phyloP scores from a whole-genome alignment of 2,329 filamentous ascomycete species.

The Colletotrichum coccodes region DNA sequence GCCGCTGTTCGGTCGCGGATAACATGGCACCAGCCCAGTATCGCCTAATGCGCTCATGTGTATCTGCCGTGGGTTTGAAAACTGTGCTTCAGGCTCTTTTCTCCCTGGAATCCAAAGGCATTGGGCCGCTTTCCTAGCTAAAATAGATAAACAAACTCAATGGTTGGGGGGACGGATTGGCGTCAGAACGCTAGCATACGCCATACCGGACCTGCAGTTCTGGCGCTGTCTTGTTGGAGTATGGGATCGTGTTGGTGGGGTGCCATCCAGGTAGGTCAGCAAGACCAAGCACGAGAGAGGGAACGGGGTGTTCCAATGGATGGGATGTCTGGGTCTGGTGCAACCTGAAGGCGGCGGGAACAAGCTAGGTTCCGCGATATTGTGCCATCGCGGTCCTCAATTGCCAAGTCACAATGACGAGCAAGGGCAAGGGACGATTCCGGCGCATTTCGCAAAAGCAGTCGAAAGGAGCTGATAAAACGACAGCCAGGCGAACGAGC shows the following conservation, averaged over 20 bases:
- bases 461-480: background rate
- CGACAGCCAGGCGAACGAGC: no score
- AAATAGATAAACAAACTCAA: background rate
- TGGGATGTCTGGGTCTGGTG: constrained; percentile 18
- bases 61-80: background rate
- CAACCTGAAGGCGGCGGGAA: constrained; percentile 7
- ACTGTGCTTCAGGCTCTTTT: constrained; percentile 13
- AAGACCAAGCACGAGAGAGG: constrained; percentile 8
- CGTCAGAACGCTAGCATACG: constrained; percentile 21
- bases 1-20: constrained; percentile 23
- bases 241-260: background rate
- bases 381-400: constrained; percentile 28
- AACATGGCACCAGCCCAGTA: constrained; percentile 8
- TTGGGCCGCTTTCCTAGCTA: background rate
- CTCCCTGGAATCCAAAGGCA: background rate
- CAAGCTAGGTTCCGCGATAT: background rate
- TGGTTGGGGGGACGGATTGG: constrained; percentile 4
- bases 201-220: constrained; percentile 32
- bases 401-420: background rate
- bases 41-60: constrained; percentile 16
- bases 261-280: constrained; percentile 23
- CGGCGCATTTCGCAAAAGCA: constrained; percentile 11
- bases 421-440: background rate
- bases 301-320: background rate
- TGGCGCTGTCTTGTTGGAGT: constrained; percentile 10